These are phyloP conservation scores for Suillus discolor DNA, from an alignment of 768 basidiomycete genomes.

Conservation along the genomic window DNA sequence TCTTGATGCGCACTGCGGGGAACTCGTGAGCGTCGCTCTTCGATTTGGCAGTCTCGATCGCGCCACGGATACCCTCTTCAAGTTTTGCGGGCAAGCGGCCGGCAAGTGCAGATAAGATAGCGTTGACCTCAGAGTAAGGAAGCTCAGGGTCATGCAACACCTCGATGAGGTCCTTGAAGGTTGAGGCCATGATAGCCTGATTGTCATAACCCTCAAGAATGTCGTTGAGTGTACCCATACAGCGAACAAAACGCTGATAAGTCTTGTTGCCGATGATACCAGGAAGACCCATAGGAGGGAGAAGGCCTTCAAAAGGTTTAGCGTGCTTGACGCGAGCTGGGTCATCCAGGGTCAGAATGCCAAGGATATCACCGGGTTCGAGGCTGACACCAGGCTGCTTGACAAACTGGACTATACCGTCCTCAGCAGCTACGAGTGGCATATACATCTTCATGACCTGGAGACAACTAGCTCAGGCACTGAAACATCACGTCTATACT, in stretches of 20 bases:
- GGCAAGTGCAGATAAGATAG: constrained; percentile 85
- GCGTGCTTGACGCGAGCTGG: constrained; percentile 96
- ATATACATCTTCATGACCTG: constrained; percentile 99
- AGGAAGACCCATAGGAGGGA: constrained; percentile 86
- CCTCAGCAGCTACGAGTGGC: constrained; percentile 93
- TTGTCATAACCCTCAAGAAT: constrained; percentile 98
- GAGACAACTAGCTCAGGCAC: constrained; percentile 6
- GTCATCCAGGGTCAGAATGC: constrained; percentile 95
- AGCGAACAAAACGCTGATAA: constrained; percentile 80
- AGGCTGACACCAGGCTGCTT: constrained; percentile 98
- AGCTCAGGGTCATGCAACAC: constrained; percentile 85
- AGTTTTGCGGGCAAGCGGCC: constrained; percentile 93
- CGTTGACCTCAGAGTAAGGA: constrained; percentile 82
- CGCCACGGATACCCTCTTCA: constrained; percentile 80
- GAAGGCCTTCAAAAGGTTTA: constrained; percentile 95
- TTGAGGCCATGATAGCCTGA: constrained; percentile 84
- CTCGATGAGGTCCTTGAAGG: constrained; percentile 83
- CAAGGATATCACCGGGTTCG: constrained; percentile 95
- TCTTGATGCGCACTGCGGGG: constrained; percentile 85
- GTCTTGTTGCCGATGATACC: constrained; percentile 87
- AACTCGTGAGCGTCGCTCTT: constrained; percentile 84
- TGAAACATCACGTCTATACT: neutral
- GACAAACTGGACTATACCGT: constrained; percentile 92
- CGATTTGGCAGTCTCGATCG: constrained; percentile 73
- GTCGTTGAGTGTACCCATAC: constrained; percentile 78